Evolutionary conservation across 192 early-diverging fungal species (phyloP).

Genomic region (Lobosporangium transversale): DNA sequence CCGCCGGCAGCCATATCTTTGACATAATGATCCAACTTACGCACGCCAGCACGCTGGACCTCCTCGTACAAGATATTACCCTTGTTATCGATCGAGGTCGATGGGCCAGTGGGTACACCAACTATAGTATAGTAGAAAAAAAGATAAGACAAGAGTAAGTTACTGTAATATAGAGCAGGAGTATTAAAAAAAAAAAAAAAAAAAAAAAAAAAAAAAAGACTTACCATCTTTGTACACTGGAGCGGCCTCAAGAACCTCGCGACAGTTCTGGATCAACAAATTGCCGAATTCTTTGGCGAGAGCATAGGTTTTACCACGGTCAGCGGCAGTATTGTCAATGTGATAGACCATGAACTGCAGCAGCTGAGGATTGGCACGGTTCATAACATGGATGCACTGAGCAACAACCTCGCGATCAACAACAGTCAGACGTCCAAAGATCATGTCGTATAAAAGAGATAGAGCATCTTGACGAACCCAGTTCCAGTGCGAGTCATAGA

Average conservation of each 20-base stretch:
- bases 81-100: conserved; percentile 78
- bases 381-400: conserved; percentile 92
- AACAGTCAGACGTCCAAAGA: conserved; percentile 86
- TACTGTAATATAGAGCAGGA: neutral
- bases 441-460: conserved; percentile 89
- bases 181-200: neutral
- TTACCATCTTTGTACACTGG: conserved; percentile 92
- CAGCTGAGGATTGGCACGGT: conserved; percentile 82
- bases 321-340: conserved; percentile 78
- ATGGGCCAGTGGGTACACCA: conserved; percentile 85
- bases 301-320: conserved; percentile 86
- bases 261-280: conserved; percentile 90
- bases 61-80: conserved; percentile 90
- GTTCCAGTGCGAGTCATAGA: conserved; percentile 97
- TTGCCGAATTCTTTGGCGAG: conserved; percentile 82
- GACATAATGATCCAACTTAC: conserved; percentile 95
- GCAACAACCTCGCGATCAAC: conserved; percentile 95
- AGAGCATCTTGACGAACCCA: conserved; percentile 93
- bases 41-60: conserved; percentile 80
- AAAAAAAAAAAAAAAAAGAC: conserved; percentile 21
- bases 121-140: conserved; percentile 55
- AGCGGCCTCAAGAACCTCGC: conserved; percentile 76
- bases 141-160: neutral
- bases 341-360: conserved; percentile 90
- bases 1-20: conserved; percentile 82